phyloP scores from a whole-genome alignment of 805 yeast genomes.

The Candida maris region DNA sequence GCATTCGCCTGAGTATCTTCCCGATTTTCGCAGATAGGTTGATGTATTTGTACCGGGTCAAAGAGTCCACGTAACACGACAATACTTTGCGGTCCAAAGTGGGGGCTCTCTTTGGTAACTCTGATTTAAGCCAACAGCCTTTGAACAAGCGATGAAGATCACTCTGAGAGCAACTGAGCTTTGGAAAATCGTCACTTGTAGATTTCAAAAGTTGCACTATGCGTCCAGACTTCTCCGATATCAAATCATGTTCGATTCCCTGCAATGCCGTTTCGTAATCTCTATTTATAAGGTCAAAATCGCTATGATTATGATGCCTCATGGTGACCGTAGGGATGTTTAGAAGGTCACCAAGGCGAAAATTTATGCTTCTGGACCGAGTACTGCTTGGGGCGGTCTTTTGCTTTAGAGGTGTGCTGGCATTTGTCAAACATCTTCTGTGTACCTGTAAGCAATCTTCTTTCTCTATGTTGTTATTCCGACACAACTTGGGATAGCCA shows the following conservation, averaged over 20 bases:
- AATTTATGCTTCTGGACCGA: too few relatives aligned
- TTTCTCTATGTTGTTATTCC: too few relatives aligned
- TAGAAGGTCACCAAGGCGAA: too few relatives aligned
- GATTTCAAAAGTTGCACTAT: slow-evolving; percentile 8
- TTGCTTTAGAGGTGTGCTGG: too few relatives aligned
- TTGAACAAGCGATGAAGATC: slow-evolving; percentile 15
- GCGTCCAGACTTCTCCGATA: slow-evolving; percentile 7
- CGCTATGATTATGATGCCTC: too few relatives aligned
- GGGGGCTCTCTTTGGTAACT: slow-evolving; percentile 7
- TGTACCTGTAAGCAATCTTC: too few relatives aligned
- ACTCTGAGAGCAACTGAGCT: slow-evolving; percentile 6
- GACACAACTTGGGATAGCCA: slow-evolving; percentile 1
- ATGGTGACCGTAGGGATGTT: too few relatives aligned
- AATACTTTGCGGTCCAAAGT: slow-evolving; percentile 5
- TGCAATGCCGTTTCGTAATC: slow-evolving; percentile 4
- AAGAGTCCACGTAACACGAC: slow-evolving; percentile 9
- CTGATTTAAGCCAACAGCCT: slow-evolving; percentile 10
- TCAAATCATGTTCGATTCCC: slow-evolving; percentile 3
- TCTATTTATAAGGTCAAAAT: background rate
- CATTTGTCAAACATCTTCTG: too few relatives aligned
- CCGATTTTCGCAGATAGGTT: slow-evolving; percentile 14
- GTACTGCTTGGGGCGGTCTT: too few relatives aligned
- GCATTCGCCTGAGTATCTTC: slow-evolving; percentile 12
- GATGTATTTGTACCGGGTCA: slow-evolving; percentile 17
- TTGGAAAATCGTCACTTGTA: slow-evolving; percentile 9